Base-by-base conservation (phyloP, 768 basidiomycete species). In the Kondoa malvinella region DNA sequence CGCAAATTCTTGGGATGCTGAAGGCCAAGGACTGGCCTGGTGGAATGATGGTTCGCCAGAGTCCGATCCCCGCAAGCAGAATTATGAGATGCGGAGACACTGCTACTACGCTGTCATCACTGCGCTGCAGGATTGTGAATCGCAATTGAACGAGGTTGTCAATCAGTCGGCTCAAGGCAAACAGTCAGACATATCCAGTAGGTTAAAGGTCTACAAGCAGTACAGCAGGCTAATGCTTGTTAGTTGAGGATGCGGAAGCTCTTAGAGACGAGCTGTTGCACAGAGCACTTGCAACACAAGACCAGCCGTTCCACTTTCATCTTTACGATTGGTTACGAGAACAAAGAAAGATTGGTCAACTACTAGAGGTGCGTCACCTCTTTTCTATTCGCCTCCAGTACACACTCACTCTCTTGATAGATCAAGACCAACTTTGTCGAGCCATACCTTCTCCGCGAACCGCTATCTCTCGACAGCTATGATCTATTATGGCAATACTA, bases 401-500 rank as follows among this genome's bases (percentile, higher is more conserved):
- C 21, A 8, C 21, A 21, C 8, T 50, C 21, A 8, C 40, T 8
- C 40, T 50, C 40, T 50, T 8, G 8, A 50, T 21, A 50, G 40
- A 50, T 21, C 58, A 57, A 40, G 26, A 32, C 31, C 40, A 40
- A 25, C 50, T 64, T 56, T 78, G 83, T 97, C 61, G 94, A 95
- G 76, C 84, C 85, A 2, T 89, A 92, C 78, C 83, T 97, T 31
- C 82, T 83, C 71, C 83, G 88, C 65, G 87, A 89, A 67, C 91
- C 91, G 25, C 78, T 82, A 1, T 86, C 86, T 0, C 84, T 87
- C 17, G 82, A 87, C 71, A 91, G 92, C 75, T 85, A 82, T 74
- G 89, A 97, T 73, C 78, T 99, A 1, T 80, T 97, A 1, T 97
- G 95, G 95, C 89, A 96, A 74, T 96, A 89, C 78, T 94, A 95